Base-by-base conservation (phyloP, 164 flowering plant genomes). In the Liquidambar formosana region DNA sequence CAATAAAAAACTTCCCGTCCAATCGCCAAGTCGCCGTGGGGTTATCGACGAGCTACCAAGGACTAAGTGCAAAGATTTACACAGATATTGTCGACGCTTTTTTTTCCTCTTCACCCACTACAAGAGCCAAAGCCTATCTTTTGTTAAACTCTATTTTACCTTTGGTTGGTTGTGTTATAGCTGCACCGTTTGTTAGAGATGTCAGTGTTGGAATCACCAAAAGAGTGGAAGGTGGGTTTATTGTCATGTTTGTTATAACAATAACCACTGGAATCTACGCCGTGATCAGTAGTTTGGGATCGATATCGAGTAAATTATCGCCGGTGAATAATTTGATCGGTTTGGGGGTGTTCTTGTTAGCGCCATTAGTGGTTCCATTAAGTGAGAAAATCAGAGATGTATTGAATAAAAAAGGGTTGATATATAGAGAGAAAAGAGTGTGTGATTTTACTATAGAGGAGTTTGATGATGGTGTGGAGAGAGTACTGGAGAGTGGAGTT, bases 21-120 rank as follows among this genome's bases (percentile, higher is more conserved):
- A 57, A 76, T 61, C 81, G 87, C 6, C 90, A 88, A 47, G 78
- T 82, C 9, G 93, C 92, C 0, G 85, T 86, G 5, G 98, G 97
- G 0, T 15, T 95, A 33, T 77, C 97, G 0, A 84, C 94, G 0
- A 89, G 97, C 68, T 95, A 93, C 65, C 70, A 73, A 8, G 97
- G 97, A 14, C 71, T 95, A 5, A 91, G 91, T 21, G 92, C 97
- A 0, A 85, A 87, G 65, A 67, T 95, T 45, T 93, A 84, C 67
- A 84, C 90, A 0, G 80, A 76, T 15, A 23, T 83, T 0, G 91
- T 83, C 0, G 79, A 78, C 23, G 78, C 67, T 33, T 1, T 69
- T 3, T 45, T 57, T 10, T 15, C 65, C 6, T 61, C 61, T 15
- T 44, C 70, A 0, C 69, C 74, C 9, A n/a, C 4, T 0, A 43